phyloP scores from a whole-genome alignment of 106 monocot genomes.

The Dioscorea alata region DNA sequence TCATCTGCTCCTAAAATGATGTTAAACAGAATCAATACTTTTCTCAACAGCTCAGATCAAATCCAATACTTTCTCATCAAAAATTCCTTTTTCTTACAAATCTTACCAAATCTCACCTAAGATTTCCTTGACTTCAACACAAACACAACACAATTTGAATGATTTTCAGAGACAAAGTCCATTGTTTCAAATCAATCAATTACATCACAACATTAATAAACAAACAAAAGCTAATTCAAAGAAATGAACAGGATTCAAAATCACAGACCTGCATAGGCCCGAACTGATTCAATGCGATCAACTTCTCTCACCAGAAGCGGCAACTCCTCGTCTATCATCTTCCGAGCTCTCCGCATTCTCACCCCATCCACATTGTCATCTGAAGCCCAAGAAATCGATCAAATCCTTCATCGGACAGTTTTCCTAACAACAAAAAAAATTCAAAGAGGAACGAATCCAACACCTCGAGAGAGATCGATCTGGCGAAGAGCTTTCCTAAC shows the following conservation, averaged over 20 bases:
- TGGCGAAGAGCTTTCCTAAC: conserved; percentile 7
- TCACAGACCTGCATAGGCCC: conserved; percentile 41
- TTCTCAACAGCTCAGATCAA: no score
- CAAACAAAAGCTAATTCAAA: background rate
- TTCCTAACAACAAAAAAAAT: background rate
- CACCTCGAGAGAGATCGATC: background rate
- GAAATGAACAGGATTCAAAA: background rate
- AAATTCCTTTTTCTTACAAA: background rate
- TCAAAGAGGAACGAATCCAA: background rate
- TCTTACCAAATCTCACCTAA: background rate
- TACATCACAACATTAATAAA: background rate
- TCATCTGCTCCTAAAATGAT: no score
- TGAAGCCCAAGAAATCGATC: background rate
- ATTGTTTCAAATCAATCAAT: background rate
- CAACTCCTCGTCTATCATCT: conserved; percentile 16
- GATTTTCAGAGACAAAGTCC: background rate
- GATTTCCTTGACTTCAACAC: background rate
- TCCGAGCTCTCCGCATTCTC: background rate
- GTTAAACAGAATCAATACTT: no score
- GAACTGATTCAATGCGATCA: conserved; percentile 31
- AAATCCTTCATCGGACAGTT: background rate
- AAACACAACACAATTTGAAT: background rate
- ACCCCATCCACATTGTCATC: conserved; percentile 3
- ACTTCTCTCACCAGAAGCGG: conserved; percentile 31
- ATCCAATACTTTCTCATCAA: background rate